Evolutionary conservation across 2,329 filamentous ascomycete genomes (phyloP).

Genomic region (Erysiphe pulchra): DNA sequence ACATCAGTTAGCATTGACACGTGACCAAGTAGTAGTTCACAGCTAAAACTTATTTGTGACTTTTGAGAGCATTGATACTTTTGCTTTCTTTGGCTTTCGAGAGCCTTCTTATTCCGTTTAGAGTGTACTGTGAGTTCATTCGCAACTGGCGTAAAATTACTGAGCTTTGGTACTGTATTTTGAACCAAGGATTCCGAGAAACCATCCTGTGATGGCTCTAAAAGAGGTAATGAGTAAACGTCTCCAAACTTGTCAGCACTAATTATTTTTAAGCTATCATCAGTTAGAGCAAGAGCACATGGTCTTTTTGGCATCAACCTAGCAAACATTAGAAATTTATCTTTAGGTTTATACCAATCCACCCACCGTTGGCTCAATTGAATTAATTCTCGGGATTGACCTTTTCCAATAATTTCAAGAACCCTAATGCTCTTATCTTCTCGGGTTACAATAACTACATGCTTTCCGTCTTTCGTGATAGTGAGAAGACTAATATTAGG

Average conservation of each 20-base stretch:
- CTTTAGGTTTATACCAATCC: not conserved
- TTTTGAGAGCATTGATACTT: constrained; percentile 12
- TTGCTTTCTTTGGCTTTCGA: constrained; percentile 29
- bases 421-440: constrained; percentile 83
- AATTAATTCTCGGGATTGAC: constrained; percentile 18
- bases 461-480: constrained; percentile 32
- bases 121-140: constrained; percentile 38
- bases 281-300: constrained; percentile 46
- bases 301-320: constrained; percentile 72
- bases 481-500: constrained; percentile 46
- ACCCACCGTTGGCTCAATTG: constrained; percentile 47
- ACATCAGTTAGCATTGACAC: constrained; percentile 84
- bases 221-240: constrained; percentile 65
- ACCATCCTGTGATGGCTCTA: constrained; percentile 14
- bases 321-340: constrained; percentile 1
- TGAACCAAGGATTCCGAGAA: constrained; percentile 3
- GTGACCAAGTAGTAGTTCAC: constrained; percentile 64
- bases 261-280: constrained; percentile 45
- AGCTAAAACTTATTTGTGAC: constrained; percentile 32
- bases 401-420: constrained; percentile 38
- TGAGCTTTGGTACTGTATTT: constrained; percentile 5
- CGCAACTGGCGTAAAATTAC: constrained; percentile 22
- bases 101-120: constrained; percentile 31
- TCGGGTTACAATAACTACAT: constrained; percentile 58
- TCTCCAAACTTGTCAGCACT: constrained; percentile 92